A percentile compares a stretch with the other conserved stretches of the same genome.
Conservation (phyloP, 768 basidiomycete genomes). For the Chalciporus chontae region DNA sequence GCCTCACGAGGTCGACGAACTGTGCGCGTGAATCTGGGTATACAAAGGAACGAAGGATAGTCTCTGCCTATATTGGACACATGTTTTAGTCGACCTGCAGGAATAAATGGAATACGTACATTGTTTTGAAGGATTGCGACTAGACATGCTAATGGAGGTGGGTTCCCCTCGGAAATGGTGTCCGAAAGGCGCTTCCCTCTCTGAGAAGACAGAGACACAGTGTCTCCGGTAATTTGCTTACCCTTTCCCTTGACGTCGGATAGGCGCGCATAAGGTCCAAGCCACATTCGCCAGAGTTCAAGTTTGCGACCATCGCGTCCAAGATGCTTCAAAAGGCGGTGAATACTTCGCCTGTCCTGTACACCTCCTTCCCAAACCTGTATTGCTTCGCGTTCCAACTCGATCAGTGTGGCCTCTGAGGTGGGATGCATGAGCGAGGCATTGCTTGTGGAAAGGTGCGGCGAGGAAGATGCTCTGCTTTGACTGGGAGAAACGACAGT, state of each 20-base stretch:
- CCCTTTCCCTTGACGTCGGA: slow-evolving; percentile 33
- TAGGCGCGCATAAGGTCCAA: slow-evolving; percentile 37
- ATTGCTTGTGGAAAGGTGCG: slow-evolving; percentile 21
- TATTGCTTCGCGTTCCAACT: slow-evolving; percentile 22
- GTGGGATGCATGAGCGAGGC: slow-evolving; percentile 30
- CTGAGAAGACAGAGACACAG: slow-evolving; percentile 7
- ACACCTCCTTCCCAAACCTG: slow-evolving; percentile 57
- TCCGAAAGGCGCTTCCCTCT: slow-evolving; percentile 8
- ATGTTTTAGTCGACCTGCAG: slow-evolving; percentile 8
- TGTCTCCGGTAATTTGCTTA: slow-evolving; percentile 46
- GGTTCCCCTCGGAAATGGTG: slow-evolving; percentile 6
- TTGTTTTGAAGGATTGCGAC: slow-evolving; percentile 51
- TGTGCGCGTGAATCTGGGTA: slow-evolving; percentile 74
- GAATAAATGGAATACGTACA: slow-evolving; percentile 40
- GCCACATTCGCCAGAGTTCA: slow-evolving; percentile 74
- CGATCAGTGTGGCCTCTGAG: slow-evolving; percentile 16
- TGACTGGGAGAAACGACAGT: slow-evolving; percentile 5
- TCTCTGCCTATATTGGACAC: slow-evolving; percentile 42
- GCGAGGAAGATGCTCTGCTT: slow-evolving; percentile 6
- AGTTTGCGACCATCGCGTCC: slow-evolving; percentile 70
- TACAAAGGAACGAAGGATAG: slow-evolving; percentile 57
- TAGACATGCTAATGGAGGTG: slow-evolving; percentile 42
- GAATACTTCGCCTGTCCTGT: slow-evolving; percentile 61
- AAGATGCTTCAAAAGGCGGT: slow-evolving; percentile 46
- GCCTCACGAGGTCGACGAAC: slow-evolving; percentile 54